Conservation (phyloP, 768 basidiomycete genomes). For the Psilocybe subaeruginosa region DNA sequence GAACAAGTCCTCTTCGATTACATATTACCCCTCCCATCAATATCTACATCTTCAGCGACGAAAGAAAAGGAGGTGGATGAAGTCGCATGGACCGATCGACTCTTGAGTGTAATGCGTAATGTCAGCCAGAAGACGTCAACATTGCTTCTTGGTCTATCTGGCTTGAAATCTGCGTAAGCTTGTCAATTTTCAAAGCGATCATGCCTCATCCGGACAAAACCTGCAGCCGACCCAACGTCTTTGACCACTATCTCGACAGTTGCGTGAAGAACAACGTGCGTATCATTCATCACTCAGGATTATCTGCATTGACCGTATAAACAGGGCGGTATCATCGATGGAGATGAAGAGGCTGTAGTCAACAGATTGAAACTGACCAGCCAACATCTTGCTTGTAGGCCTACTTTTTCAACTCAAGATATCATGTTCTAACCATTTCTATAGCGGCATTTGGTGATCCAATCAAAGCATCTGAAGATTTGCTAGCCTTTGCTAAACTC, state of each 20-base stretch:
- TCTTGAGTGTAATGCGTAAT: constrained; percentile 72
- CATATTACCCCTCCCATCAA: constrained; percentile 77
- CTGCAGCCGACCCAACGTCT: constrained; percentile 67
- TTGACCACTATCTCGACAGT: constrained; percentile 67
- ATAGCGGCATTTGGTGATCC: constrained; percentile 67
- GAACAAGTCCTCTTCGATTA: constrained; percentile 74
- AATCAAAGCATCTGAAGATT: constrained; percentile 75
- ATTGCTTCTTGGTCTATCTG: constrained; percentile 61
- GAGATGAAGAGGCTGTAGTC: constrained; percentile 67
- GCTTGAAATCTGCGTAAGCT: constrained; percentile 65
- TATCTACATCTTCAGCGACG: constrained; percentile 44
- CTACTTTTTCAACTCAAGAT: neutral
- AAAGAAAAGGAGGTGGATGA: constrained; percentile 71
- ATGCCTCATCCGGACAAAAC: neutral
- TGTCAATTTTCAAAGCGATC: neutral
- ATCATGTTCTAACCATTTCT: neutral
- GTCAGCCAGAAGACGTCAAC: constrained; percentile 64
- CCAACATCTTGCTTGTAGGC: constrained; percentile 64
- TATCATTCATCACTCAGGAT: constrained; percentile 11
- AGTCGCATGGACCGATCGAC: constrained; percentile 80
- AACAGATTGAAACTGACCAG: constrained; percentile 57
- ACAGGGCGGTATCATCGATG: constrained; percentile 90
- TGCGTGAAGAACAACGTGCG: constrained; percentile 87
- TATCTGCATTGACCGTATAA: neutral
- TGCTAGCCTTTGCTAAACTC: constrained; percentile 80